Evolutionary conservation across 2,329 filamentous ascomycete species (phyloP), one percentile per base, ranked within the genome.

Genomic region (Talaromyces sp.): DNA sequence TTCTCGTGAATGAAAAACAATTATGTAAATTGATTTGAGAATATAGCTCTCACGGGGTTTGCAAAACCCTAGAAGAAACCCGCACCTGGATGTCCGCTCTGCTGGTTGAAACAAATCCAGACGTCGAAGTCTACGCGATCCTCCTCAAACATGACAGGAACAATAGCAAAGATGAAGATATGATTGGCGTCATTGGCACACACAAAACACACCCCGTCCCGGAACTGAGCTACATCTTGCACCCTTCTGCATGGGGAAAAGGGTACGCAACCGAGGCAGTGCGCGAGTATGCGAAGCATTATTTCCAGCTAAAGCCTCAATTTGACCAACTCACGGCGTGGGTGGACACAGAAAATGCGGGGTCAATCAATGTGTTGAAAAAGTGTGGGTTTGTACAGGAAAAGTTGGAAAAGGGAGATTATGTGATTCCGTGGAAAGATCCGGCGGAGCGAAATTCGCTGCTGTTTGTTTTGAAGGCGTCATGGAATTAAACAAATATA

Each of bases 301-400:
- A 17, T 29, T 52, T 52, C 9, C 24, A 26, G 5, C 17, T 52
- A 17, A 52, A 58, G 24, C 57, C 60, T n/a, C 38, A 27, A 9
- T 51, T 52, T 2, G 29, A 60, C 19, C 41, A 13, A 14, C 43
- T 64, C 4, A 56, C 35, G 3, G 69, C 68, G 31, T 64, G 65
- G 60, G 69, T 67, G 32, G 69, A 71, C 54, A 62, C 46, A 4
- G 64, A 59, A 13, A 70, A 70, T 58, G 17, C 29, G 6, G 64
- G 62, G 26, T 71, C 68, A 49, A 65, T 63, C 19, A 65, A 63
- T 35, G 69, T 71, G 4, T 27, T 71, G 57, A 56, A 61, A 55
- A 71, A 70, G 52, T 67, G 67, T 63, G 68, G 68, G 7, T 71
- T 70, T 51, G 59, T 38, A 26, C 55, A 64, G 51, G 55, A 58